Base-by-base conservation (phyloP, 140 eudicot genomes). In the Erigeron philadelphicus region DNA sequence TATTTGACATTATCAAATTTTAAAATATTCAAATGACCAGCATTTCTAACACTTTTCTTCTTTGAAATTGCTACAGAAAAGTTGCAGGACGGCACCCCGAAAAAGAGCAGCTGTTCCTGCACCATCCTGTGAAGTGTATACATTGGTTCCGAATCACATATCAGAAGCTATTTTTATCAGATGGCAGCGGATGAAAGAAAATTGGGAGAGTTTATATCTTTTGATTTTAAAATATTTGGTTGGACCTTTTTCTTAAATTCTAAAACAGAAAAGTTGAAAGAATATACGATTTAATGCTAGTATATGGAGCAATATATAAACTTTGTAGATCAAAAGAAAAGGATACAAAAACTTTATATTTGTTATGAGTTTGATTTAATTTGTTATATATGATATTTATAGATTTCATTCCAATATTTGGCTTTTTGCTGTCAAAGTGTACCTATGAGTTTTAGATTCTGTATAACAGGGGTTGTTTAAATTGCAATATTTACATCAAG, bases 41-140 rank as follows among this genome's bases (percentile, higher is more conserved):
- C 68, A 25, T 31, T 11, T 67, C 61, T 67, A 67, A 75, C 57
- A 18, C 49, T 46, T 35, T 67, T 7, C 21, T 38, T 5, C 35
- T 40, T 13, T 47, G 9, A 12, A 58, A 58, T 72, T 78, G 17
- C 41, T 16, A 23, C 82, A 78, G 78, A 64, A 21, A 78, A 72
- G 25, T 57, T 78, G 71, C 82, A 48, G 60, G 74, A 72, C 16
- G 78, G 69, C 19, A 47, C 78, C 23, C 60, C 38, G 0, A 66
- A 72, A n/a, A 48, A 67, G 64, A 78, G 74, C 74, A 50, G 82
- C 18, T 78, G 82, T 58, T 66, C 74, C 13, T 78, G 82, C 74
- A 23, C 78, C 3, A 72, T 78, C 66, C 66, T 78, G 59, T 78
- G 77, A 75, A 78, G 79, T 19, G 59, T 10, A 46, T 40, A 59